phyloP scores from a whole-genome alignment of 176 grass and related monocot species.

The Juncus inflexus region DNA sequence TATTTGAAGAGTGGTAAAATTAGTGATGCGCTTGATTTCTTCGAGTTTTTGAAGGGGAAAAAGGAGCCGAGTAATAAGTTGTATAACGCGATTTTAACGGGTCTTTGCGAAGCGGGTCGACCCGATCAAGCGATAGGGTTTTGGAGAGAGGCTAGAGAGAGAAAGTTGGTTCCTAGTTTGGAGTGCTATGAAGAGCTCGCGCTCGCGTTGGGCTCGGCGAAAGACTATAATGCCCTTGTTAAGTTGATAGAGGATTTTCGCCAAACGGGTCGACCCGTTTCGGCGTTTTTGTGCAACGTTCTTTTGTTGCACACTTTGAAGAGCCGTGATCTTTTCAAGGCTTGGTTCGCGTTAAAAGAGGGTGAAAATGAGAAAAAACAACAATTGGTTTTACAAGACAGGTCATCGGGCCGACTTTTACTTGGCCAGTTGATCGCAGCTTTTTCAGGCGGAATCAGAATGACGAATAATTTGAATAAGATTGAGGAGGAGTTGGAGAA shows the following conservation, averaged over 20 bases:
- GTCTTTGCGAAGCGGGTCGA: conserved; percentile 65
- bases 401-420: conserved; percentile 40
- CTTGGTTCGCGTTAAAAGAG: conserved; percentile 51
- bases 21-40: conserved; percentile 59
- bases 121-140: conserved; percentile 67
- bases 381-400: conserved; percentile 38
- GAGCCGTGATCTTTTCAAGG: conserved; percentile 43
- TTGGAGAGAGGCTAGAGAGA: conserved; percentile 76
- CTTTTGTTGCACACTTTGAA: conserved; percentile 77
- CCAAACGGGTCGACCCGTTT: conserved; percentile 81
- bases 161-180: conserved; percentile 71
- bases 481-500: conserved; percentile 62
- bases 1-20: conserved; percentile 85
- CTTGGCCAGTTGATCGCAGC: conserved; percentile 56
- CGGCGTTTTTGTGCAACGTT: conserved; percentile 84
- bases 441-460: conserved; percentile 66
- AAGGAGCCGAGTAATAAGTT: conserved; percentile 50
- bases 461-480: conserved; percentile 50
- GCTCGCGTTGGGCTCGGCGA: conserved; percentile 46
- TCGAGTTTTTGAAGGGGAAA: conserved; percentile 50
- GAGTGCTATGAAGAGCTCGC: conserved; percentile 81
- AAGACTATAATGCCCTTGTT: conserved; percentile 60
- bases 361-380: conserved; percentile 23
- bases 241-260: conserved; percentile 72
- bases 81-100: conserved; percentile 83